These are phyloP conservation scores for Xerophyta viscosa DNA, from an alignment of 106 monocot genomes.

Conservation along the genomic window DNA sequence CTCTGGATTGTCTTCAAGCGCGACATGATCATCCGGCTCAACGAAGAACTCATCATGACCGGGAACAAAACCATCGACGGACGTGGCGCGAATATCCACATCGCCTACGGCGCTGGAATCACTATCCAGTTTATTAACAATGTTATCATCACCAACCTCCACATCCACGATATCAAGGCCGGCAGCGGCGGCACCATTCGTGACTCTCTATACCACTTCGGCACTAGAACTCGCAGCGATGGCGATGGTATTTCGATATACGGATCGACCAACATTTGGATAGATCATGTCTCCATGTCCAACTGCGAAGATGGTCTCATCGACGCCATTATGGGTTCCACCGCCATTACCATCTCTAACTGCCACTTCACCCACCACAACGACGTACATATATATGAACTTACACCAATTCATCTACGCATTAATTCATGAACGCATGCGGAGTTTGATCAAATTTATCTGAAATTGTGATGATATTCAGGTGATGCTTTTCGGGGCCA, in stretches of 20 bases:
- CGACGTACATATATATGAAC: too few species aligned
- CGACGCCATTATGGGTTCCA: slow-evolving; percentile 33
- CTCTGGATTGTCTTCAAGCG: slow-evolving; percentile 36
- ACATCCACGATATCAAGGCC: slow-evolving; percentile 40
- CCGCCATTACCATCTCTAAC: slow-evolving; percentile 63
- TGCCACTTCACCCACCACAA: slow-evolving; percentile 41
- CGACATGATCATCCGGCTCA: slow-evolving; percentile 53
- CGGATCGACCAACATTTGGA: slow-evolving; percentile 41
- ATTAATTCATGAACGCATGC: too few species aligned
- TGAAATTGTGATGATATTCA: too few species aligned
- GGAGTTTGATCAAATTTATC: too few species aligned
- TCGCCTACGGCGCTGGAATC: slow-evolving; percentile 32
- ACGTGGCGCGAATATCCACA: slow-evolving; percentile 37
- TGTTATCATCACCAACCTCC: slow-evolving; percentile 49
- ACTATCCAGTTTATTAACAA: slow-evolving; percentile 37
- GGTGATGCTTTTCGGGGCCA: slow-evolving; percentile 49
- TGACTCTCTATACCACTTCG: slow-evolving; percentile 23
- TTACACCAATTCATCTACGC: too few species aligned
- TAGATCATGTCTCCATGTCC: slow-evolving; percentile 30
- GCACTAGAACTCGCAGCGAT: slow-evolving; percentile 31
- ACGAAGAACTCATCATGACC: slow-evolving; percentile 38
- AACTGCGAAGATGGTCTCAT: slow-evolving; percentile 23
- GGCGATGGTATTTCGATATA: slow-evolving; percentile 55
- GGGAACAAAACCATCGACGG: slow-evolving; percentile 59
- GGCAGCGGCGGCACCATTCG: slow-evolving; percentile 28